A percentile compares a stretch with the other conserved stretches of the same genome.
These are phyloP conservation scores for Dryadomyces quercus-mongolicae DNA, from an alignment of 2,329 filamentous ascomycete species.

Conservation along the genomic window DNA sequence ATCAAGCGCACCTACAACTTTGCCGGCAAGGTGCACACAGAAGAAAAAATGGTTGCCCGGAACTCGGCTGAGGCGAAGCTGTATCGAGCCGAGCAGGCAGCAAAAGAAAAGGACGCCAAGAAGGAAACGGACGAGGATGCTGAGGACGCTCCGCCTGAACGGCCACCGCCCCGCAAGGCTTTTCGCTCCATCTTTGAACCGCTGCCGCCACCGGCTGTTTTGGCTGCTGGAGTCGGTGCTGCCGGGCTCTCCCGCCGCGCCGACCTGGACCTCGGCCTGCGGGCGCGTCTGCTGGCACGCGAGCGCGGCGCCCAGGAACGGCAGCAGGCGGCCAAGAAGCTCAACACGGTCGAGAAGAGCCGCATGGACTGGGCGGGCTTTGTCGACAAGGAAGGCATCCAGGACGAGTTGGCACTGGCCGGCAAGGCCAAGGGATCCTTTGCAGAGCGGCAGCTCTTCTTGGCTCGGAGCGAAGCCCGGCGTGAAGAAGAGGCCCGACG, in stretches of 20 bases:
- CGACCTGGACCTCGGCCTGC: conserved; percentile 47
- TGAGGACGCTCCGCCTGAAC: conserved; percentile 17
- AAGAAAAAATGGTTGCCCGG: conserved; percentile 56
- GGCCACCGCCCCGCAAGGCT: conserved; percentile 37
- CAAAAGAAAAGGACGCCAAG: conserved; percentile 13
- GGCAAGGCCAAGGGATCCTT: conserved; percentile 54
- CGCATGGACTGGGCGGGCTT: conserved; percentile 63
- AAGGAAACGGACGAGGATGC: conserved; percentile 13
- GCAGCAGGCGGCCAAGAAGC: conserved; percentile 40
- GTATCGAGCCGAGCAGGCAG: conserved; percentile 41
- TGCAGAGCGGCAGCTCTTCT: conserved; percentile 49
- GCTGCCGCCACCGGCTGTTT: conserved; percentile 20
- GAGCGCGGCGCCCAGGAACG: conserved; percentile 24
- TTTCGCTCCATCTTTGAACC: conserved; percentile 55
- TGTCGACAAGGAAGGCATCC: conserved; percentile 59
- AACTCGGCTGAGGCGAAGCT: conserved; percentile 55
- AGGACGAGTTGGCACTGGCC: conserved; percentile 54
- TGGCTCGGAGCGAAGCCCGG: conserved; percentile 50
- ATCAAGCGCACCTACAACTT: conserved; percentile 66
- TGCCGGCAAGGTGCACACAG: conserved; percentile 58
- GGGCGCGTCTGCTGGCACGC: conserved; percentile 37
- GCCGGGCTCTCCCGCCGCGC: conserved; percentile 24
- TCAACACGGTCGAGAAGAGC: conserved; percentile 62
- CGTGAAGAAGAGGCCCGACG: conserved; percentile 48
- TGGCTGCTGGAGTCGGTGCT: conserved; percentile 38